These are phyloP conservation scores for Cudoniella acicularis DNA, from an alignment of 495 filamentous ascomycete genomes.

Conservation along the genomic window DNA sequence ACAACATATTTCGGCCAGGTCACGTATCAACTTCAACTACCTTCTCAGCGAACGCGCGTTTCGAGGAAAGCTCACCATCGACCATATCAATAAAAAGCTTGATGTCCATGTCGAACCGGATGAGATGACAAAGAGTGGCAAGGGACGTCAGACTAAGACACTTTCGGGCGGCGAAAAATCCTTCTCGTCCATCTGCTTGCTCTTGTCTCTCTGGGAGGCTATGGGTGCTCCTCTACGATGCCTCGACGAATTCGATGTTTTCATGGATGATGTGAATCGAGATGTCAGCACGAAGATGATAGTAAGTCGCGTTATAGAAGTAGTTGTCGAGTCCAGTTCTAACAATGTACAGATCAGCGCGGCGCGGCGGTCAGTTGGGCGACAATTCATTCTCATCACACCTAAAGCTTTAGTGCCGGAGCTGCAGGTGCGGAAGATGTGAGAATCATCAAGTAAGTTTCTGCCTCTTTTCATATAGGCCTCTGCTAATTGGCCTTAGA, in stretches of 20 bases:
- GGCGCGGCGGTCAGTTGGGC: constrained; percentile 77
- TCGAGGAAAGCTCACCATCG: constrained; percentile 71
- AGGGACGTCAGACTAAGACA: constrained; percentile 80
- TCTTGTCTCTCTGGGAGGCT: constrained; percentile 93
- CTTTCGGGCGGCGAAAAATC: constrained; percentile 96
- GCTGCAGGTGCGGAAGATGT: constrained; percentile 70
- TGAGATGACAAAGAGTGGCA: constrained; percentile 58
- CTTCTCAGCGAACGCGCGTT: constrained; percentile 86
- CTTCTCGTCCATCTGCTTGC: constrained; percentile 91
- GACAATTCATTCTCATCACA: constrained; percentile 96
- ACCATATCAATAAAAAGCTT: constrained; percentile 68
- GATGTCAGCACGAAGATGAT: constrained; percentile 95
- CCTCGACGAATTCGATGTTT: constrained; percentile 98
- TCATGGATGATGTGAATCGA: constrained; percentile 97
- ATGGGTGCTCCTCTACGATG: constrained; percentile 95
- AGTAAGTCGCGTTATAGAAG: constrained; percentile 45
- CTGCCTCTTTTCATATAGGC: neutral
- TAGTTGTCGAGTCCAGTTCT: constrained; percentile 1
- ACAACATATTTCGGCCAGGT: constrained; percentile 73
- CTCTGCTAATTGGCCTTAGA: constrained; percentile 31
- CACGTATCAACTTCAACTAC: constrained; percentile 81
- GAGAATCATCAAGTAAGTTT: constrained; percentile 72
- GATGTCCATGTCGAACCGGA: constrained; percentile 84
- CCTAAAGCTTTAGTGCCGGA: constrained; percentile 78
- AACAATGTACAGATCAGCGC: constrained; percentile 62